Evolutionary conservation across 345 rosid genomes (phyloP), one percentile per base, ranked within the genome.

Genomic region (Eucalyptus melliodora): DNA sequence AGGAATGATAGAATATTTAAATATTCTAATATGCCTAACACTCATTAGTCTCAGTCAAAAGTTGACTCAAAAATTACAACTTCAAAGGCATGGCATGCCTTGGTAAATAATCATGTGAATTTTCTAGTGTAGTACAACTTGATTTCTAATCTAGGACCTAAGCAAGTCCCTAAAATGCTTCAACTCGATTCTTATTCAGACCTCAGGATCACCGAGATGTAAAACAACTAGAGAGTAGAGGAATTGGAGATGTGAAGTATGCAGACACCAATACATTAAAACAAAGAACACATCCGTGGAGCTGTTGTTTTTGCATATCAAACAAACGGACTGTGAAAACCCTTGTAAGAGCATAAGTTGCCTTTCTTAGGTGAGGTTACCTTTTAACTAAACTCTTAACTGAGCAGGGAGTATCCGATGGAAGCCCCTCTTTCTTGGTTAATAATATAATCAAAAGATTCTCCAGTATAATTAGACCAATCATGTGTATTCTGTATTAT

Each of bases 141-240:
- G 8, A 21, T 77, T 77, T 40, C 30, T 9, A 77, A 40, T 72
- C 14, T 72, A 5, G 45, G 40, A 21, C 15, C 6, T 53, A 53
- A 53, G 59, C 26, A 53, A 53, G 59, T 53, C 26, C 26, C 11
- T 21, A 53, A 53, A 53, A 21, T 21, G 59, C 59, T 53, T 53
- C 26, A 53, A 1, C 59, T 53, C 1, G 2, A 21, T 53, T 53
- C 59, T 53, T 2, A 4, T 53, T 53, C 2, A 0, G 59, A 53
- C 1, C 26, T 4, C 0, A 1, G 26, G 26, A 53, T 53, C 11
- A 21, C 11, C 5, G 0, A 53, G 59, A 53, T 8, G 59, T 21
- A 53, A 53, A 53, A 53, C 59, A 53, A 53, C 5, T 8, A 53
- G 59, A 19, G 59, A 53, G 59, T 53, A 8, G 26, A 53, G 26